A percentile compares a stretch with the other conserved stretches of the same genome.
Evolutionary conservation across 345 rosid genomes (phyloP).

Genomic region (Streptanthus diversifolius): DNA sequence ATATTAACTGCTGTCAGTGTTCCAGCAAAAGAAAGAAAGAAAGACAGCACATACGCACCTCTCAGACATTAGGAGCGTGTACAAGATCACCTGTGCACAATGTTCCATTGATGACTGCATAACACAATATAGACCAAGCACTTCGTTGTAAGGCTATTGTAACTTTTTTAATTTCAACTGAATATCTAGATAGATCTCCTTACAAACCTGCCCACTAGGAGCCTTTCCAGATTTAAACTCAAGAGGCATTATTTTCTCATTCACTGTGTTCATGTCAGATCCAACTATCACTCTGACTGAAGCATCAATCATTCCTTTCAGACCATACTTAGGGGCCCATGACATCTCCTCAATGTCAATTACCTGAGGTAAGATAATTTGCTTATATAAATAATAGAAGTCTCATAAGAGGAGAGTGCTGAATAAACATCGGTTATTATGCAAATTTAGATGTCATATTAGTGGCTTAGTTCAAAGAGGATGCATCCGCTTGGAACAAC

Average conservation of each 20-base stretch:
- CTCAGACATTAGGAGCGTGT: conserved; percentile 97
- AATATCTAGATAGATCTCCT: conserved; percentile 1
- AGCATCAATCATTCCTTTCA: conserved; percentile 97
- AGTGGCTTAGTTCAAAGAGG: not conserved
- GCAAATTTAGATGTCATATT: not conserved
- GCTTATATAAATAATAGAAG: not conserved
- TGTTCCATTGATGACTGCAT: conserved; percentile 89
- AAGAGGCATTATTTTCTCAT: conserved; percentile 72
- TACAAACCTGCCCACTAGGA: conserved; percentile 74
- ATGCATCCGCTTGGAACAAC: not conserved
- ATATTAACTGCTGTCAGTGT: not conserved
- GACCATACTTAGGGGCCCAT: conserved; percentile 96
- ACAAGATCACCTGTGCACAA: conserved; percentile 91
- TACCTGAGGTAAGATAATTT: conserved; percentile 47
- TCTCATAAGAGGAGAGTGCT: not conserved
- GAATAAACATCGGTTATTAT: not conserved
- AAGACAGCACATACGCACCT: conserved; percentile 44
- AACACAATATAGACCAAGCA: conserved; percentile 18
- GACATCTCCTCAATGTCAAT: conserved; percentile 97
- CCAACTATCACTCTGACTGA: conserved; percentile 66
- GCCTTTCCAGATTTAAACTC: conserved; percentile 95
- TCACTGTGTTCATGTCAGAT: conserved; percentile 41
- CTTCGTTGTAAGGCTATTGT: not conserved
- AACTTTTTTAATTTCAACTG: conserved; percentile 23
- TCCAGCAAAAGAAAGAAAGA: conserved; percentile 6